Conservation (phyloP, 768 basidiomycete species). For the Leccinum rimulosum region DNA sequence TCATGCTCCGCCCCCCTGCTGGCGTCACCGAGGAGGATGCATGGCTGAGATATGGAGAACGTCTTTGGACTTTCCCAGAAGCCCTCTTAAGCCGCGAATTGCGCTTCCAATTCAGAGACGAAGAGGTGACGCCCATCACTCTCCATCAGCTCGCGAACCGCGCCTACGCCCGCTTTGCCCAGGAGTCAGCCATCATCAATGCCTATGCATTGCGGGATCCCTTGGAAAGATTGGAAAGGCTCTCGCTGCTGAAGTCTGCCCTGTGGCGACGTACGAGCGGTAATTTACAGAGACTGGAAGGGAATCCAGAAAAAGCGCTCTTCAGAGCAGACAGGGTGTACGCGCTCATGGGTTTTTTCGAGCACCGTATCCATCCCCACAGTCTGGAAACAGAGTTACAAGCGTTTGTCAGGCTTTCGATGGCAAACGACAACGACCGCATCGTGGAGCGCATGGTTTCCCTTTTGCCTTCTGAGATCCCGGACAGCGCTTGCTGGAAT, state of each 20-base stretch:
- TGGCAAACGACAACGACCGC: slow-evolving; percentile 25
- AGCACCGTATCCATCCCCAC: slow-evolving; percentile 22
- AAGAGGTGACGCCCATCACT: slow-evolving; percentile 14
- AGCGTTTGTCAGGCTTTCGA: slow-evolving; percentile 22
- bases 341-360: slow-evolving; percentile 27
- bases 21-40: neutral
- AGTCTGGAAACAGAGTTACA: slow-evolving; percentile 18
- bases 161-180: slow-evolving; percentile 13
- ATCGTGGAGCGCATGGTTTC: slow-evolving; percentile 24
- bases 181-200: slow-evolving; percentile 24
- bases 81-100: slow-evolving; percentile 22
- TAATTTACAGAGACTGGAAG: neutral
- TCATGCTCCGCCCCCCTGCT: slow-evolving; percentile 11
- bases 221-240: slow-evolving; percentile 23
- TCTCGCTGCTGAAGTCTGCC: slow-evolving; percentile 20
- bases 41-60: slow-evolving; percentile 21
- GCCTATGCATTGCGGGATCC: slow-evolving; percentile 19
- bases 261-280: slow-evolving; percentile 22
- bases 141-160: slow-evolving; percentile 25
- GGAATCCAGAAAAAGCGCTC: neutral
- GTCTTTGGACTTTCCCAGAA: slow-evolving; percentile 26
- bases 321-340: slow-evolving; percentile 25
- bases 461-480: slow-evolving; percentile 9
- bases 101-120: slow-evolving; percentile 12
- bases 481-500: slow-evolving; percentile 15